Evolutionary conservation across 2,329 filamentous ascomycete species (phyloP).

Genomic region (Elsinoe arachidis): DNA sequence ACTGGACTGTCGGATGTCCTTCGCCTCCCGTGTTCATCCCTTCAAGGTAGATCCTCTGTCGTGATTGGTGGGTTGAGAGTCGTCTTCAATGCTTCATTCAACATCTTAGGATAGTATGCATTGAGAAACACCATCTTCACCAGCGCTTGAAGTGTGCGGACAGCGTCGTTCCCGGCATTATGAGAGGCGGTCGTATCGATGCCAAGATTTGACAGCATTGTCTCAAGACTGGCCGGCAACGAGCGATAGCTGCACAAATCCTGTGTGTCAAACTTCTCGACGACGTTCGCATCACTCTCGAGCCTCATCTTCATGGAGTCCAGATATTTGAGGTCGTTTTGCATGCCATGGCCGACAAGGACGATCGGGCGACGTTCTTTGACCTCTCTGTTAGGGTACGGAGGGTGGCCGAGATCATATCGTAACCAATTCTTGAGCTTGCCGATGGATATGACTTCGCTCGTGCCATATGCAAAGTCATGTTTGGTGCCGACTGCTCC

Average conservation of each 20-base stretch:
- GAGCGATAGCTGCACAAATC: conserved; percentile 18
- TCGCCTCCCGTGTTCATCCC: too few species aligned
- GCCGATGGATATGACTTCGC: conserved; percentile 16
- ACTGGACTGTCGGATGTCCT: too few species aligned
- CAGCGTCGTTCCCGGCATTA: conserved; percentile 20
- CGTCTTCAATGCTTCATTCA: not conserved
- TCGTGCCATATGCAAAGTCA: conserved; percentile 22
- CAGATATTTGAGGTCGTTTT: conserved; percentile 19
- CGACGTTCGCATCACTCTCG: conserved; percentile 12
- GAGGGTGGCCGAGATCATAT: not conserved
- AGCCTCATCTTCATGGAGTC: conserved; percentile 16
- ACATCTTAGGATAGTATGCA: not conserved
- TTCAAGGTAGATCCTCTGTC: not conserved
- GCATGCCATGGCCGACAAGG: conserved; percentile 21
- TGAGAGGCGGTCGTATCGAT: conserved; percentile 14
- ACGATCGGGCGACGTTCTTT: conserved; percentile 18
- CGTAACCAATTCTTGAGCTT: conserved; percentile 5
- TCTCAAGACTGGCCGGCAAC: conserved; percentile 16
- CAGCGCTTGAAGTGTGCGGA: conserved; percentile 19
- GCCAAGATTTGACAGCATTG: conserved; percentile 15
- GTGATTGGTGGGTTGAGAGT: not conserved
- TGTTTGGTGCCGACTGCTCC: conserved; percentile 12
- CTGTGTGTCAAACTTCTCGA: conserved; percentile 20
- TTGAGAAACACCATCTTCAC: conserved; percentile 19
- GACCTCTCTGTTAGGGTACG: not conserved